phyloP scores from a whole-genome alignment of 169 alveolate genomes.

The Eimeria sp. region DNA sequence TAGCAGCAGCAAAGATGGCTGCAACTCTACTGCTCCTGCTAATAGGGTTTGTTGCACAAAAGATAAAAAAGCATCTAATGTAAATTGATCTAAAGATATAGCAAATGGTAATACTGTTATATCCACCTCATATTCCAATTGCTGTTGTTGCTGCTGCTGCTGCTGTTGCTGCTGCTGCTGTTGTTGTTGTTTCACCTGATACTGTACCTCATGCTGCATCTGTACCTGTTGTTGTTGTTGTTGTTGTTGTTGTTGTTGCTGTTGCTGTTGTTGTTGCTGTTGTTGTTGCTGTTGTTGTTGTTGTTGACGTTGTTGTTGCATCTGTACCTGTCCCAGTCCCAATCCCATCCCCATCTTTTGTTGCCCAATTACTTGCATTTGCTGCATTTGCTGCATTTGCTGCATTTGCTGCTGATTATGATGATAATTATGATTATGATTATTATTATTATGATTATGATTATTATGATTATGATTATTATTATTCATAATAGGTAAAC shows the following conservation, averaged over 20 bases:
- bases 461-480: no score
- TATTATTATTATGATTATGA: no score
- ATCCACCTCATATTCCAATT: constrained; percentile 40
- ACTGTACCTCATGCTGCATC: background rate
- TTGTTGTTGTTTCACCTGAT: background rate
- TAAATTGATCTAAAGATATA: constrained; percentile 26
- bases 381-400: no score
- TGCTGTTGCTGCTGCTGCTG: constrained; percentile 7
- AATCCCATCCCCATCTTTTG: no score
- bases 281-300: background rate
- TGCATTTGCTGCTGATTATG: constrained; percentile 44
- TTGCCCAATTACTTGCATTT: no score
- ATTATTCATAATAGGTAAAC: background rate
- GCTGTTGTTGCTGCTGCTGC: constrained; percentile 24
- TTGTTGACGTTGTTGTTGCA: background rate
- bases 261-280: background rate
- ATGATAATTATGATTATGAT: background rate
- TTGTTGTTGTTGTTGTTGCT: background rate
- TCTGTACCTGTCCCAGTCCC: background rate
- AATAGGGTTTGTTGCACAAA: background rate
- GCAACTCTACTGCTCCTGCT: constrained; percentile 38
- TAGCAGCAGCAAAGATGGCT: background rate
- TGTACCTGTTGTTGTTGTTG: background rate
- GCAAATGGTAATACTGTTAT: constrained; percentile 27
- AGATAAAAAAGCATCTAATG: constrained; percentile 17